A percentile compares a stretch with the other conserved stretches of the same genome.
phyloP scores from a whole-genome alignment of 2,329 filamentous ascomycete genomes.

The Ceratocystis eucalypticola region DNA sequence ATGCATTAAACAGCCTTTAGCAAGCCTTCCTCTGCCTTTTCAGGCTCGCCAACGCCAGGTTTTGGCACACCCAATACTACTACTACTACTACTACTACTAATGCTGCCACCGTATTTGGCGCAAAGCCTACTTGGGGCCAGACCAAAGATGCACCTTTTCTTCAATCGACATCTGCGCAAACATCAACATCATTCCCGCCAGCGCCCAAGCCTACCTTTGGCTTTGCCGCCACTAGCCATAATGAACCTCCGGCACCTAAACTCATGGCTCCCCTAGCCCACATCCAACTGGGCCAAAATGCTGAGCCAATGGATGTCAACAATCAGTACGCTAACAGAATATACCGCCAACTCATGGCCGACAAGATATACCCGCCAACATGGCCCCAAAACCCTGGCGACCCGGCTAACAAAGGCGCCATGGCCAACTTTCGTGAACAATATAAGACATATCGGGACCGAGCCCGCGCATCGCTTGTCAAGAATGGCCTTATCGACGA shows the following conservation, averaged over 20 bases:
- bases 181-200: neutral
- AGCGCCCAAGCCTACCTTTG: neutral
- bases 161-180: neutral
- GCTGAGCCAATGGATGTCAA: constrained; percentile 22
- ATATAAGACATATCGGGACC: constrained; percentile 44
- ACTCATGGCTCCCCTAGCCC: neutral
- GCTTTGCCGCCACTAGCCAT: neutral
- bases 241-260: neutral
- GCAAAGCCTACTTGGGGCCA: neutral
- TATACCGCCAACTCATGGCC: constrained; percentile 39
- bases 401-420: constrained; percentile 35
- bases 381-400: constrained; percentile 44
- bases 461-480: constrained; percentile 44
- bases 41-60: neutral
- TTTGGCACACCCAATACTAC: neutral
- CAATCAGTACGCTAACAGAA: constrained; percentile 35
- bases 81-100: neutral
- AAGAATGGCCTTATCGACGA: constrained; percentile 50
- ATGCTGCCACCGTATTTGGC: neutral
- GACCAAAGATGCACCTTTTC: neutral
- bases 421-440: constrained; percentile 43
- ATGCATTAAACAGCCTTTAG: neutral
- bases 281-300: constrained; percentile 12
- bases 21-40: neutral
- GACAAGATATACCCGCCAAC: constrained; percentile 40